Evolutionary conservation across 1,284 basidiomycete genomes (phyloP).

Genomic region (Irpex rosettiformis): DNA sequence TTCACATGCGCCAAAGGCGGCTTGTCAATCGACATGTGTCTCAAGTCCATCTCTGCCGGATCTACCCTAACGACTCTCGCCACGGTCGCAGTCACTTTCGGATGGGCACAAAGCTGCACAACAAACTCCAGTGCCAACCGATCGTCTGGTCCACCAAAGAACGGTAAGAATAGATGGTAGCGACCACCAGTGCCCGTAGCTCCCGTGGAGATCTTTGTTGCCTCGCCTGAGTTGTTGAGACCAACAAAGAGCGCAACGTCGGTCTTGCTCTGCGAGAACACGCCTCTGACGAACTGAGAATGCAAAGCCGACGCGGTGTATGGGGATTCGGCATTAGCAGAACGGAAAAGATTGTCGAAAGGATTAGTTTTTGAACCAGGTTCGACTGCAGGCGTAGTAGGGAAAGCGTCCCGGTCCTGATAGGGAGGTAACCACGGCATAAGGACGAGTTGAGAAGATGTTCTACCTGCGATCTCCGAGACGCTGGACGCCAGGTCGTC

Average conservation of each 20-base stretch:
- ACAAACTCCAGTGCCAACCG: slow-evolving; percentile 57
- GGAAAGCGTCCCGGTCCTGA: slow-evolving; percentile 13
- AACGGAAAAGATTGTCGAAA: slow-evolving; percentile 63
- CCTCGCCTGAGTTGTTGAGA: slow-evolving; percentile 40
- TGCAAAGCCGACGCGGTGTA: slow-evolving; percentile 36
- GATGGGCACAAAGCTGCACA: slow-evolving; percentile 54
- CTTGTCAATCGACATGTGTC: slow-evolving; percentile 21
- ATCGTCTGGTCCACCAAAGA: slow-evolving; percentile 74
- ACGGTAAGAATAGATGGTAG: slow-evolving; percentile 60
- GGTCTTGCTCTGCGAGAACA: slow-evolving; percentile 48
- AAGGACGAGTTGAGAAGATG: slow-evolving; percentile 53
- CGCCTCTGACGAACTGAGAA: slow-evolving; percentile 56
- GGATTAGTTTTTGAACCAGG: slow-evolving; percentile 32
- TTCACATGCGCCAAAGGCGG: slow-evolving; percentile 23
- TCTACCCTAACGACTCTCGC: slow-evolving; percentile 53
- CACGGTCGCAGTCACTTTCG: slow-evolving; percentile 52
- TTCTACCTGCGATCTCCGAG: slow-evolving; percentile 43
- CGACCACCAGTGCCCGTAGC: slow-evolving; percentile 18
- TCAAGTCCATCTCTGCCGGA: slow-evolving; percentile 30
- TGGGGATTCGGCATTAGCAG: slow-evolving; percentile 21
- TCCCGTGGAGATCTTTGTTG: slow-evolving; percentile 22
- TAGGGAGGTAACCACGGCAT: slow-evolving; percentile 59
- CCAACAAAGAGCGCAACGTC: slow-evolving; percentile 73
- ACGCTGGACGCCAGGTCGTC: slow-evolving; percentile 55
- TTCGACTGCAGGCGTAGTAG: slow-evolving; percentile 14